Base-by-base conservation (phyloP, 2,329 filamentous ascomycete genomes). In the Capronia epimyces region DNA sequence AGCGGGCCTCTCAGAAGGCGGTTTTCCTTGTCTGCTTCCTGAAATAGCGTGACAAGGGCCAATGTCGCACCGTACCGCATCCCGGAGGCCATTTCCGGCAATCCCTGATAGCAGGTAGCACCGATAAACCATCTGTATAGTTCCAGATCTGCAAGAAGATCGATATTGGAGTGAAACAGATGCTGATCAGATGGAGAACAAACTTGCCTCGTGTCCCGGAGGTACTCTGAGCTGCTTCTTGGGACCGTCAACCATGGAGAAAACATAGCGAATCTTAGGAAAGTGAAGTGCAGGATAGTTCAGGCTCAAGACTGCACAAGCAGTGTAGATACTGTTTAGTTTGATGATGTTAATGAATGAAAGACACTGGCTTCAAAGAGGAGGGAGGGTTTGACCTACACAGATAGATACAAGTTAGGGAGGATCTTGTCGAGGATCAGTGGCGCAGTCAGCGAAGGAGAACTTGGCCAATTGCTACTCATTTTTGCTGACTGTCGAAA, bases 31-130 rank as follows among this genome's bases (percentile, higher is more conserved):
- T n/a, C n/a, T n/a, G n/a, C n/a, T n/a, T n/a, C n/a, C n/a, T n/a
- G n/a, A n/a, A n/a, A n/a, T n/a, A n/a, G 50, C 50, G 31, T 58
- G 48, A 42, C 58, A 60, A 48, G 58, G 58, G 5, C 58, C 51
- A 8, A 60, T n/a, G n/a, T n/a, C n/a, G n/a, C n/a, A n/a, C n/a
- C n/a, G n/a, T n/a, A n/a, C n/a, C n/a, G n/a, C n/a, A n/a, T n/a
- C n/a, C n/a, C n/a, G n/a, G n/a, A n/a, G n/a, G n/a, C n/a, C n/a
- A n/a, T n/a, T n/a, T n/a, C n/a, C n/a, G n/a, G n/a, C n/a, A n/a
- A n/a, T n/a, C n/a, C n/a, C n/a, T n/a, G n/a, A n/a, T n/a, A n/a
- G n/a, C n/a, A n/a, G n/a, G n/a, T n/a, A n/a, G n/a, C n/a, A n/a
- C n/a, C n/a, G n/a, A n/a, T n/a, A n/a, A n/a, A n/a, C n/a, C n/a